Evolutionary conservation across 148 eudicot genomes (phyloP), one percentile per base, ranked within the genome.

Genomic region (Persicaria tinctoria): DNA sequence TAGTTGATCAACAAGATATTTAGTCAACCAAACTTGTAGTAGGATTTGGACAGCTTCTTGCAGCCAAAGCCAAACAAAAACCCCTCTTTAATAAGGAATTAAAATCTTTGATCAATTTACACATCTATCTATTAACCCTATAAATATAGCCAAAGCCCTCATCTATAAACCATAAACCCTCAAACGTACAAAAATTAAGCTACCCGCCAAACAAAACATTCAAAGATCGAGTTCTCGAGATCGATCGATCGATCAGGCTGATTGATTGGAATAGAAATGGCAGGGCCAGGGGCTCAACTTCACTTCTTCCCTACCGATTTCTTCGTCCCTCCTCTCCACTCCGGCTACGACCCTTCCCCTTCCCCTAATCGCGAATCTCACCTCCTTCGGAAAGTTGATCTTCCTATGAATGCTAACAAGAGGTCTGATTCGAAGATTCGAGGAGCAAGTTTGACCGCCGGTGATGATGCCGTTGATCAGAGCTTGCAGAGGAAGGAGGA

Each of bases 251-350:
- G 27, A 23, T 23, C 27, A 23, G 27, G 27, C 0, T 53, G 56
- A 13, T 53, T 17, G 16, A 53, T 13, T 16, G 11, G 27, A 20
- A 20, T 10, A 1, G 68, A 23, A 20, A 60, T 60, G 68, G 44
- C 63, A 57, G 63, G 63, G 27, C 63, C 63, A 17, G 18, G 63
- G 20, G 63, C 63, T 57, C 32, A 18, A 17, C 63, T 57, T 57
- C 8, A 57, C 63, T 18, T 57, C 32, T 57, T 57, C 63, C 63
- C 63, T 5, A 57, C 63, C 8, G 63, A 57, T 57, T 57, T 57
- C 63, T 57, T 57, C 63, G 63, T 57, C 63, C 63, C 63, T 57
- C 63, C 63, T 57, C 63, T 57, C 20, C 7, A 57, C 27, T 57
- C 63, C 27, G n/a, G 8, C 63, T 18, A 57, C 18, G 18, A 57